Percentiles rank a stretch among this genome's conserved stretches.
phyloP scores from a whole-genome alignment of 148 eudicot genomes.

The Gaultheria prostrata region DNA sequence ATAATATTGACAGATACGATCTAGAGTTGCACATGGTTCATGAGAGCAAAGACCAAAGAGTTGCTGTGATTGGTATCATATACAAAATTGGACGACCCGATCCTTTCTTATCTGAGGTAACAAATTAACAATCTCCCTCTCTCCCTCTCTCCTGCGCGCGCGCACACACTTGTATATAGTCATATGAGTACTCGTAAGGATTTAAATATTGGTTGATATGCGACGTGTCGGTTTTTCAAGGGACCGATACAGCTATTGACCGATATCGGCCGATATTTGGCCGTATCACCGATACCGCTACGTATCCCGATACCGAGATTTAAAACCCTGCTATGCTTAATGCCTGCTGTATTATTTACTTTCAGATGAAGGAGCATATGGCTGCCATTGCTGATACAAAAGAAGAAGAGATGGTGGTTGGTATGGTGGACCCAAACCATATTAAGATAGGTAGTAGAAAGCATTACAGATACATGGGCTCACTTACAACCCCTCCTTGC shows the following conservation, averaged over 20 bases:
- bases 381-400: conserved; percentile 15
- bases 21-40: conserved; percentile 43
- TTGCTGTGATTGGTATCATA: conserved; percentile 41
- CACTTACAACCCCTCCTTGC: conserved; percentile 48
- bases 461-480: conserved; percentile 46
- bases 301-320: too few species aligned
- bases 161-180: neutral
- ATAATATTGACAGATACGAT: conserved; percentile 27
- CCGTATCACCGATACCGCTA: too few species aligned
- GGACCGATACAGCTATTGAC: too few species aligned
- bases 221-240: too few species aligned
- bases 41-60: conserved; percentile 13
- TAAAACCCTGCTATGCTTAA: too few species aligned
- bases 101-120: conserved; percentile 34
- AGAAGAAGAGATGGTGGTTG: conserved; percentile 24
- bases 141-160: neutral
- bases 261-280: too few species aligned
- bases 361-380: conserved; percentile 23
- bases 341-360: neutral
- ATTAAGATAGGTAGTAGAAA: conserved; percentile 26
- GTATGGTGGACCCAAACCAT: conserved; percentile 27
- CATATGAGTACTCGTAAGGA: neutral
- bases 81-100: conserved; percentile 36
- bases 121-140: neutral
- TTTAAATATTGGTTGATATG: too few species aligned